These are phyloP conservation scores for Onygenales sp. DNA, from an alignment of 2,329 filamentous ascomycete genomes.

Conservation along the genomic window DNA sequence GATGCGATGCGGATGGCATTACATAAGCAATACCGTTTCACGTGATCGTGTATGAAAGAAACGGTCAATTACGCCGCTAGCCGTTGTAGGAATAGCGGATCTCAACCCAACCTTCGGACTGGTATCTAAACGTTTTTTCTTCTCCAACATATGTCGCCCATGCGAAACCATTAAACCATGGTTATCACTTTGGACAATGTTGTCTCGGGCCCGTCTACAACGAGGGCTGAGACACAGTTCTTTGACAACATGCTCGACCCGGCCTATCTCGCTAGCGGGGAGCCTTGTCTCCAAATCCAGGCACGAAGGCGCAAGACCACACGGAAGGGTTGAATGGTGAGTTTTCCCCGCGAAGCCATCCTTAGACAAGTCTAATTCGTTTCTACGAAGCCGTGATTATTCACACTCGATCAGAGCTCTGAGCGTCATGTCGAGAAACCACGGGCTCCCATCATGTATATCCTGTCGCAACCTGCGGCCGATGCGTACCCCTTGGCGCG, in stretches of 20 bases:
- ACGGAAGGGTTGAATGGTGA: neutral
- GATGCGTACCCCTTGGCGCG: no score
- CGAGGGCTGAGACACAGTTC: slow-evolving; percentile 1
- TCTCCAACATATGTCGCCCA: neutral
- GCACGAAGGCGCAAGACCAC: neutral
- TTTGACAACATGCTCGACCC: neutral
- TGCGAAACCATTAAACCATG: neutral
- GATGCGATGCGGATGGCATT: no score
- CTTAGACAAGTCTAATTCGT: neutral
- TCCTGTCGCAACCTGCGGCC: no score
- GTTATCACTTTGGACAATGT: neutral
- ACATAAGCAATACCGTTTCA: neutral
- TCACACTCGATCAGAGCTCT: no score
- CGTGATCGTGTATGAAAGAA: neutral
- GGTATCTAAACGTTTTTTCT: neutral
- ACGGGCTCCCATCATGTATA: no score
- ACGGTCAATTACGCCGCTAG: neutral
- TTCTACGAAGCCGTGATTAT: neutral
- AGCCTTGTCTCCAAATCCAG: neutral
- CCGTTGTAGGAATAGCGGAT: neutral
- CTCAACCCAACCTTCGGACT: neutral
- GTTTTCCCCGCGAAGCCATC: neutral
- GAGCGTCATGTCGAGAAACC: no score
- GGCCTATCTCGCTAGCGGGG: neutral
- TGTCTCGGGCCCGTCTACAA: neutral